Evolutionary conservation across 345 rosid genomes (phyloP), one percentile per base, ranked within the genome.

Genomic region (Lumnitzera littorea): DNA sequence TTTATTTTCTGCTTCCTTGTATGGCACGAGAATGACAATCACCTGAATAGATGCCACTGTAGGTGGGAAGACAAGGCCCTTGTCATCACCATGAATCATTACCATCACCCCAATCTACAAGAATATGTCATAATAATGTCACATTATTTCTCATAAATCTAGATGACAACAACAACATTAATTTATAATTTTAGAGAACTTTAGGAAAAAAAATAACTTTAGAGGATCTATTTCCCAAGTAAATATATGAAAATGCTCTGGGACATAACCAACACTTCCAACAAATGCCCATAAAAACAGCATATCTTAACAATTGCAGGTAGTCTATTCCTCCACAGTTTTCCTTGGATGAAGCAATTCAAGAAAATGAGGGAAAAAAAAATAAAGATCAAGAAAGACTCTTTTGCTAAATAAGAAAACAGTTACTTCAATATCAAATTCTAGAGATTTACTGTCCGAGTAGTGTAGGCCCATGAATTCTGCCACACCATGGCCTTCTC

Each of bases 381-480:
- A 46, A 20, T 0, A 20, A 20, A 20, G 1, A 20, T 0, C 1
- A 0, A 20, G 1, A 1, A 46, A 29, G 17, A n/a, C 12, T 1
- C 41, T 24, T 60, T 17, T 49, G 27, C 46, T 24, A 13, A 56
- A 49, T 17, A 5, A 15, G 31, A 41, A 50, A 61, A 47, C 55
- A 29, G 17, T 48, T 27, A 60, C 12, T 51, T 3, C 25, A 46
- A 47, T 24, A 47, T 48, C 13, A 49, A 20, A 27, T 15, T 47
- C 25, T 49, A 36, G 13, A 27, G 53, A 20, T 48, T 58, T 83
- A 94, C 89, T 54, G 89, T 86, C 58, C 97, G 77, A 36, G 97
- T 88, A 71, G 86, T 90, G 70, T 86, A 94, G n/a, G 96, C 99
- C 99, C 97, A 94, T 16, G 99, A 94, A 68, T 94, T 94, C 80